Percentiles rank a stretch among this genome's conserved stretches.
Conservation (phyloP, 2,329 filamentous ascomycete species). For the Fonsecaea pedrosoi region DNA sequence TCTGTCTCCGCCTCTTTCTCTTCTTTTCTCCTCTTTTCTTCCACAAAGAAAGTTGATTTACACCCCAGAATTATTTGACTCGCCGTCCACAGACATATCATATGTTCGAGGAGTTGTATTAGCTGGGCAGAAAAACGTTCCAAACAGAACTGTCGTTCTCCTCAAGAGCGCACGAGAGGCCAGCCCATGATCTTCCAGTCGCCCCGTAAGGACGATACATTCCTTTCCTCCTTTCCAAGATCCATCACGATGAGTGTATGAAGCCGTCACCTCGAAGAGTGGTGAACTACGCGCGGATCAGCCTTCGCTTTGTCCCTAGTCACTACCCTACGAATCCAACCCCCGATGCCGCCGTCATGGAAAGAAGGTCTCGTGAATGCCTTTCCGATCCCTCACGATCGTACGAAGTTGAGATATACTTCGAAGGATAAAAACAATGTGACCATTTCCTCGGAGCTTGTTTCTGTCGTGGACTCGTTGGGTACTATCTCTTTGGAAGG, state of each 20-base stretch:
- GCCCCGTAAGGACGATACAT: constrained; percentile 59
- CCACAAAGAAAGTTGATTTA: constrained; percentile 61
- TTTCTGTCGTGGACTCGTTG: constrained; percentile 21
- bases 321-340: not conserved
- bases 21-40: constrained; percentile 46
- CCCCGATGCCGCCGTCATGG: constrained; percentile 38
- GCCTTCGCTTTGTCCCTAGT: constrained; percentile 1
- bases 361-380: constrained; percentile 40
- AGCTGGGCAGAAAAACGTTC: constrained; percentile 56
- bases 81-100: constrained; percentile 51
- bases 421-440: constrained; percentile 37
- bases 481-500: constrained; percentile 19
- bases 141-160: constrained; percentile 48
- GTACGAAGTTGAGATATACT: constrained; percentile 36
- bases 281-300: constrained; percentile 17
- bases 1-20: constrained; percentile 33
- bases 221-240: constrained; percentile 3
- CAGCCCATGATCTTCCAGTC: constrained; percentile 51
- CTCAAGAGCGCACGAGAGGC: constrained; percentile 59
- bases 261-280: constrained; percentile 21
- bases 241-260: constrained; percentile 35
- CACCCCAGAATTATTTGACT: constrained; percentile 67
- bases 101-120: constrained; percentile 66
- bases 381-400: constrained; percentile 39
- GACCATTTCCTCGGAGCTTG: constrained; percentile 7